These are phyloP conservation scores for Candida odintsovae DNA, from an alignment of 805 yeast species.

Conservation along the genomic window DNA sequence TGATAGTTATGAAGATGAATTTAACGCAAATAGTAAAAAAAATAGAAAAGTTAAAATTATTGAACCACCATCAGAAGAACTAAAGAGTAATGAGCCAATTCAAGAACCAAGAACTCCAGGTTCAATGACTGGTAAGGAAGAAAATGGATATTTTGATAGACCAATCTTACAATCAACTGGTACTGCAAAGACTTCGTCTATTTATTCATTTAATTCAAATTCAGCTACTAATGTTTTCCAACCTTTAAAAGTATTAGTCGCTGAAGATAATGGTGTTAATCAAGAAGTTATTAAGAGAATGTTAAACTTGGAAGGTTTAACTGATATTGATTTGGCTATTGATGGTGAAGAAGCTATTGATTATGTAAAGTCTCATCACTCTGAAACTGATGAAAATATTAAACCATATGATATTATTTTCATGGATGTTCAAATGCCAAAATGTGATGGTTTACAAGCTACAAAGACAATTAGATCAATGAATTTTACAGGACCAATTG, in stretches of 20 bases:
- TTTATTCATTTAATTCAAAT: constrained; percentile 6
- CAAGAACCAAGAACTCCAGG: not conserved
- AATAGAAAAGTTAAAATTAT: constrained; percentile 39
- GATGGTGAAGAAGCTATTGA: constrained; percentile 90
- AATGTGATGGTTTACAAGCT: constrained; percentile 82
- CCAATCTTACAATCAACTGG: constrained; percentile 34
- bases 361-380: constrained; percentile 35
- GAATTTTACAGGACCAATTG: constrained; percentile 66
- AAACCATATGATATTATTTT: constrained; percentile 65
- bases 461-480: constrained; percentile 70
- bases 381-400: constrained; percentile 12
- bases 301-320: constrained; percentile 78
- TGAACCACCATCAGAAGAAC: constrained; percentile 12
- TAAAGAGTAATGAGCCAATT: not conserved
- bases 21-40: constrained; percentile 47
- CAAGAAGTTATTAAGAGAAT: constrained; percentile 91
- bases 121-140: not conserved
- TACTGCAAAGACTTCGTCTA: constrained; percentile 29
- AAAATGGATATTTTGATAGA: constrained; percentile 17
- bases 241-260: constrained; percentile 61
- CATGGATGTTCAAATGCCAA: constrained; percentile 99
- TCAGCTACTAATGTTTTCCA: constrained; percentile 5
- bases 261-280: constrained; percentile 91
- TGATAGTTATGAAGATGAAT: constrained; percentile 58
- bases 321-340: constrained; percentile 67